Base-by-base conservation (phyloP, 108 stramenopile species). In the Cyclostephanos invisitatus region DNA sequence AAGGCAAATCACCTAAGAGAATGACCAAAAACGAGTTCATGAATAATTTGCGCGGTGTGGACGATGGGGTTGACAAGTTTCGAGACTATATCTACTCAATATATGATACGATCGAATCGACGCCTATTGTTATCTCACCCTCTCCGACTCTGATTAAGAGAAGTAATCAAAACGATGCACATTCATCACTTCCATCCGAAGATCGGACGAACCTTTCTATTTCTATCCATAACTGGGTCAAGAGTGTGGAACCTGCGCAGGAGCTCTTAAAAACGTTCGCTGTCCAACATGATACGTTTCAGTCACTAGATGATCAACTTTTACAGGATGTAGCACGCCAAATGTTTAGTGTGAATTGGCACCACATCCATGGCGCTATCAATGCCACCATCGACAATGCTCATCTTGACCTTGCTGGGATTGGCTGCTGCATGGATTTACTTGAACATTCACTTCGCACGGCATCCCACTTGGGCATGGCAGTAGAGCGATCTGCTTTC, bases 1-100 rank as follows among this genome's bases (percentile, higher is more conserved):
- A 65, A 73, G 78, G 67, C 74, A 84, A 74, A 73, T 59, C 59
- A 46, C 73, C 69, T 2, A 92, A 90, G 68, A 91, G 84, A 70
- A 99, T 99, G 97, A 91, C 96, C 35, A 86, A 87, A 60, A 61
- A 69, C 5, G 94, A 96, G 67, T 99, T 99, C 73, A 59, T 96
- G 25, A 88, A 75, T 24, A 99, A 98, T 73, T 62, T 97, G 36
- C 79, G 91, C 47, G 91, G 91, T 17, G 84, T 82, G 14, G 84
- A 81, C 29, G 83, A 89, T 27, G 77, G 85, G 8, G 84, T 83
- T 2, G 80, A 83, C 35, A 89, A 93, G 49, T 78, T 96, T 24
- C 73, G 74, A 40, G 86, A 90, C 55, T 95, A 96, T 58, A 75
- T 96, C 11, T 80, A 74, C n/a, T 54, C 62, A 9, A 84, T 94